Base-by-base conservation (phyloP, 2,329 filamentous ascomycete genomes). In the Calcarisporium arbuscula region DNA sequence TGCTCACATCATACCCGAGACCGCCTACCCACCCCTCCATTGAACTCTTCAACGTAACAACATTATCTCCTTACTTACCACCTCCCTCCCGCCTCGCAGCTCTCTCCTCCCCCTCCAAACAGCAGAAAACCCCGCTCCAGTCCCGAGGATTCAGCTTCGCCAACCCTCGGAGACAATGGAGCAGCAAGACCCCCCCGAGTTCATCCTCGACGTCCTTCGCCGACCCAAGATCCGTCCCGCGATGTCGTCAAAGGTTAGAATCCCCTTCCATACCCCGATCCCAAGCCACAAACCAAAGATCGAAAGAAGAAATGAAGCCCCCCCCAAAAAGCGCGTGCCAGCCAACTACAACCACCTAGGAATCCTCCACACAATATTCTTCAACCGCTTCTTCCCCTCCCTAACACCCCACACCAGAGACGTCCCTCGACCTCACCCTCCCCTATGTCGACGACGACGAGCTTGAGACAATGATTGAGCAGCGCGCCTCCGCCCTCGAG, bases 341-440 rank as follows among this genome's bases (percentile, higher is more conserved):
- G n/a, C n/a, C n/a, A n/a, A n/a, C n/a, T n/a, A 43, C 30, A 19
- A 35, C 34, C 35, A 45, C 37, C 38, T 35, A 94, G 90, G 85
- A 44, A 85, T 95, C 57, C 75, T 96, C 32, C 89, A 95, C 61
- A 94, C 89, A 32, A 95, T 96, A 60, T 98, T 96, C 77, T 96
- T 96, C 74, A 89, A 95, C 67, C 84, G 92, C 54, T 94, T 90
- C 75, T 95, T 96, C 70, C 87, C 87, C 38, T 81, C 86, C 39
- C 75, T 95, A 49, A 70, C 77, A 27, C 90, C 92, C 6, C 76
- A 78, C 44, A 88, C 86, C 44, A 82, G 87, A 64, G 89, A 95
- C 55, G 80, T 95, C 44, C n/a, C 80, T 95, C 46, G 89, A 94
- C 61, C 74, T 95, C 42, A 89, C 87, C 21, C 77, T 96, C 19